Evolutionary conservation across 306 rosid genomes (phyloP).

Genomic region (Vicia faba): DNA sequence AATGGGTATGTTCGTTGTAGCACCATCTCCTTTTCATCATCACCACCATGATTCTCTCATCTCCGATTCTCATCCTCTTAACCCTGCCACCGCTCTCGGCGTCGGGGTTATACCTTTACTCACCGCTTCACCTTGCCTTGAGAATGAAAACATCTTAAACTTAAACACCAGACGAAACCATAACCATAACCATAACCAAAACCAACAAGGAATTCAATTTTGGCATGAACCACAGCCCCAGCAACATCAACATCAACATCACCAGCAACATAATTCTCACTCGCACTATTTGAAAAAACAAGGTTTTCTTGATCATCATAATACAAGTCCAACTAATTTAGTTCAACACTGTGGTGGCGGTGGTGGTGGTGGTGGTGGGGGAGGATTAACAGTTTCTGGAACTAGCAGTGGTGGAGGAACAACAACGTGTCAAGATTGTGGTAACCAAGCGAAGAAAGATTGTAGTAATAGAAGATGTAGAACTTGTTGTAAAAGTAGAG

Average conservation of each 20-base stretch:
- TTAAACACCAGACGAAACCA: background rate
- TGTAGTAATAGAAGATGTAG: constrained; percentile 79
- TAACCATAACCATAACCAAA: constrained; percentile 35
- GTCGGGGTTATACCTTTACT: constrained; percentile 84
- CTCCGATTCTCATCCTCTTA: constrained; percentile 56
- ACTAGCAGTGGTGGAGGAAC: constrained; percentile 44
- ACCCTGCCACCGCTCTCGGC: constrained; percentile 83
- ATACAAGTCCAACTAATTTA: constrained; percentile 35
- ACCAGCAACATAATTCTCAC: background rate
- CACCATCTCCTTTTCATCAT: constrained; percentile 56
- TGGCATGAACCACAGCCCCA: constrained; percentile 65
- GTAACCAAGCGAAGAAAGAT: constrained; percentile 96
- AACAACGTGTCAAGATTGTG: constrained; percentile 87
- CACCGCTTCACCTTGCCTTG: constrained; percentile 55
- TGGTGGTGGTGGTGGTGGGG: constrained; percentile 23
- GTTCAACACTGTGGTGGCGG: constrained; percentile 9
- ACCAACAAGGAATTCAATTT: constrained; percentile 63
- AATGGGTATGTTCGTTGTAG: constrained; percentile 73
- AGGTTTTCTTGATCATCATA: constrained; percentile 41
- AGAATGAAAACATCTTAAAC: constrained; percentile 28
- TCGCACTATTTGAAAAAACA: constrained; percentile 59
- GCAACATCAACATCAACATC: constrained; percentile 31
- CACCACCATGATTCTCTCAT: constrained; percentile 30
- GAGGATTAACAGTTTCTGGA: constrained; percentile 43
- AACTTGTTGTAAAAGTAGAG: constrained; percentile 93